Evolutionary conservation across 148 eudicot species (phyloP), one percentile per base, ranked within the genome.

Genomic region (Chenopodium formosanum): DNA sequence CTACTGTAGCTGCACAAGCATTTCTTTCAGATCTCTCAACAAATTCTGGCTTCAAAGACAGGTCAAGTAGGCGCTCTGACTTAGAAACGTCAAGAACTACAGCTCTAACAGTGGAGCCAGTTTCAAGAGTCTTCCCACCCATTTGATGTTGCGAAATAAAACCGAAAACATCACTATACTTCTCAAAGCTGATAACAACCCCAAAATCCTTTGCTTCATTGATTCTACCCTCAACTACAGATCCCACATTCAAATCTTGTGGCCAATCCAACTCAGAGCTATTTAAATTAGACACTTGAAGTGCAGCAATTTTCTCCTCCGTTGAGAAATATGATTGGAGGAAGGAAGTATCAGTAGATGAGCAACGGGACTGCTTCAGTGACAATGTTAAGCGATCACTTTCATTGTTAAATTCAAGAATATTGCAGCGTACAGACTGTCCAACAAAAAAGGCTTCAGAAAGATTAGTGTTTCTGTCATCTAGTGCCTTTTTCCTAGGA

Each of bases 381-480:
- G 98, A 90, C 77, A 94, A 74, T 50, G 97, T 92, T 80, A 96
- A 78, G 81, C 98, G 85, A 46, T 89, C 91, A 40, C 86, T 86
- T 69, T 91, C 92, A 75, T 78, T 79, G 82, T 76, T 86, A 72
- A 92, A 89, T 85, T 94, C 97, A 78, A 85, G 82, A 78, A 94
- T 81, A 84, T 90, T 89, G 84, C 93, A 86, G 31, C 98, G 93
- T 62, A 96, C 98, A 84, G 97, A 92, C 85, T 96, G 98, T 72
- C 99, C 99, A 87, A 94, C 78, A 60, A 87, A 91, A 84, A 92
- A 92, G 44, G 86, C 90, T 82, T 91, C 92, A 77, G 91, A 88
- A 62, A 91, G 88, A 83, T 88, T 86, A 64, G 74, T 81, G 75
- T 83, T 88, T 40, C 84, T 82, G 78, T 94, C 97, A 88, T 96